A percentile compares a stretch with the other conserved stretches of the same genome.
Conservation (phyloP, 176 grass and related monocot species). For the Rhipidocladum racemiflorum region DNA sequence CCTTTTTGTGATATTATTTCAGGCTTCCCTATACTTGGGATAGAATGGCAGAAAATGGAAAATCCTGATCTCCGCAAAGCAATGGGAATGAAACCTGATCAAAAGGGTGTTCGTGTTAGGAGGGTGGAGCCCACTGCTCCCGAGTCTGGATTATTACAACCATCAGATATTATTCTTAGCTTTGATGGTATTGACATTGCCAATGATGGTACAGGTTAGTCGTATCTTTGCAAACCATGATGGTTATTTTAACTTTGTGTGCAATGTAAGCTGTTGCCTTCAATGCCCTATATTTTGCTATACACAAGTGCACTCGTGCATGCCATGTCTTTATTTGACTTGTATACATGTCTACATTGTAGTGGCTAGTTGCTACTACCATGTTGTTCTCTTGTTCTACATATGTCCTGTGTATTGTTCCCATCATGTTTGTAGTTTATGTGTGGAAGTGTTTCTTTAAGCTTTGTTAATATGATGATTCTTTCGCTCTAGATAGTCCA, state of each 20-base stretch:
- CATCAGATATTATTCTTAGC: slow-evolving; percentile 94
- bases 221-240: slow-evolving; percentile 37
- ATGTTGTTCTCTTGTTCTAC: background rate
- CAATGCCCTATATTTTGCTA: background rate
- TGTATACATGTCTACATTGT: background rate
- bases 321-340: background rate
- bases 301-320: background rate
- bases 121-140: slow-evolving; percentile 91
- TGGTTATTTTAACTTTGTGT: background rate
- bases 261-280: background rate
- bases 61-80: slow-evolving; percentile 95
- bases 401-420: background rate
- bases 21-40: slow-evolving; percentile 92
- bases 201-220: slow-evolving; percentile 84
- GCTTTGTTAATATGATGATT: background rate
- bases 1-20: slow-evolving; percentile 9
- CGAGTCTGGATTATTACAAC: slow-evolving; percentile 65
- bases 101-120: slow-evolving; percentile 94
- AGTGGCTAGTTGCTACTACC: background rate
- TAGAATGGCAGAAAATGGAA: slow-evolving; percentile 99
- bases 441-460: background rate
- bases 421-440: background rate
- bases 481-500: background rate
- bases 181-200: slow-evolving; percentile 71
- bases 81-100: slow-evolving; percentile 87